Conservation (phyloP, 2,329 filamentous ascomycete genomes). For the Erysiphe neolycopersici region DNA sequence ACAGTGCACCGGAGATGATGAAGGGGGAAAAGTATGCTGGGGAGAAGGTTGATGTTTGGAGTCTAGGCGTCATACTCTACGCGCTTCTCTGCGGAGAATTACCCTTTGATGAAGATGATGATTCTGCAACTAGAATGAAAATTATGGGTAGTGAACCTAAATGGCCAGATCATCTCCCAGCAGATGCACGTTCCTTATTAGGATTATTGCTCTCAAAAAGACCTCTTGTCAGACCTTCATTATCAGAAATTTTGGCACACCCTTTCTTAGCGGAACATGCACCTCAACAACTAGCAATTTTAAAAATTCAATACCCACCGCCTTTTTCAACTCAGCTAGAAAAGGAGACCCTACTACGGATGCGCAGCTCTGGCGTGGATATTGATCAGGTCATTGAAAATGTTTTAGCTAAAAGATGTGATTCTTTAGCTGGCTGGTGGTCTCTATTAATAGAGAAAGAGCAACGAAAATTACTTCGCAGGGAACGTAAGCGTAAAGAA, state of each 20-base stretch:
- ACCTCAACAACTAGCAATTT: constrained; percentile 63
- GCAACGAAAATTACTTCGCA: constrained; percentile 53
- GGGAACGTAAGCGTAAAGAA: constrained; percentile 64
- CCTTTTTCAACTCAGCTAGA: constrained; percentile 71
- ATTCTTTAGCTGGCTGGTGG: constrained; percentile 89
- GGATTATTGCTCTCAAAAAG: constrained; percentile 69
- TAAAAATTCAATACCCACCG: constrained; percentile 53
- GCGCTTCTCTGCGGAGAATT: constrained; percentile 62
- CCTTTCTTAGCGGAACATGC: constrained; percentile 74
- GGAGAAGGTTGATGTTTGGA: constrained; percentile 96
- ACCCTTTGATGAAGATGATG: constrained; percentile 90
- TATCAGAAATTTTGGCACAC: constrained; percentile 68
- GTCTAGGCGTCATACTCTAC: constrained; percentile 61
- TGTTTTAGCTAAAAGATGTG: constrained; percentile 69
- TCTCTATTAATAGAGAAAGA: constrained; percentile 84
- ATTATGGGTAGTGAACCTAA: constrained; percentile 70
- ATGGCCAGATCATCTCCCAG: constrained; percentile 55
- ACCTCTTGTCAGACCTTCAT: constrained; percentile 51
- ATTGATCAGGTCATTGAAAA: constrained; percentile 89
- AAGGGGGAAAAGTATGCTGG: constrained; percentile 95
- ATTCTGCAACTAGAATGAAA: constrained; percentile 56
- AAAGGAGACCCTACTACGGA: constrained; percentile 72
- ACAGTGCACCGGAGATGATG: constrained; percentile 94
- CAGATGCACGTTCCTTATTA: constrained; percentile 52
- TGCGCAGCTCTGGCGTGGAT: constrained; percentile 81